These are phyloP conservation scores for Eimeria zaria DNA, from an alignment of 169 alveolate species.

Conservation along the genomic window DNA sequence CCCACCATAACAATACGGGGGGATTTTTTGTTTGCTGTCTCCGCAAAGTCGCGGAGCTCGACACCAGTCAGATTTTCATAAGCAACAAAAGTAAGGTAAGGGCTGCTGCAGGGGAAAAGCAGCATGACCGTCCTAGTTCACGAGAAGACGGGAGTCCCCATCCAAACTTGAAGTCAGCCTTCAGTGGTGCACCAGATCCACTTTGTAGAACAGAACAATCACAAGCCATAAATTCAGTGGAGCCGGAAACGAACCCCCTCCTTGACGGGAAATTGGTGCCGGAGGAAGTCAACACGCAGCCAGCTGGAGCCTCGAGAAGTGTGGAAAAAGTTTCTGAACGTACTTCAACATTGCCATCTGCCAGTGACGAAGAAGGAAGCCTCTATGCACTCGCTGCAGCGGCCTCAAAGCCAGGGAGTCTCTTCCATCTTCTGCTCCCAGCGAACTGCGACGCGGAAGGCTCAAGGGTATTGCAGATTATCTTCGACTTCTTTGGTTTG, in stretches of 20 bases:
- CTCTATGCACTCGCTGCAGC: constrained; percentile 62
- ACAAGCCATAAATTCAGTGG: constrained; percentile 4
- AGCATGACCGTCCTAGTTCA: not conserved
- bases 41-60: constrained; percentile 68
- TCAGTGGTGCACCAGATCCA: not conserved
- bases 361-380: constrained; percentile 42
- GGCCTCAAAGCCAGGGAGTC: constrained; percentile 78
- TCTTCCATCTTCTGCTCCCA: constrained; percentile 71
- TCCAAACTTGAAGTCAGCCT: not conserved
- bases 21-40: constrained; percentile 95
- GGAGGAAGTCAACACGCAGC: not conserved
- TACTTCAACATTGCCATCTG: not conserved
- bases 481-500: constrained; percentile 71
- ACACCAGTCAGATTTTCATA: constrained; percentile 41
- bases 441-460: constrained; percentile 71
- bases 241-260: constrained; percentile 49
- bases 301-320: not conserved
- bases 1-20: constrained; percentile 97
- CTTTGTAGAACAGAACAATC: not conserved
- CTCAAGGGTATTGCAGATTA: constrained; percentile 2
- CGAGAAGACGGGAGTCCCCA: not conserved
- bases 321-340: not conserved
- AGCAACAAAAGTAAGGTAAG: constrained; percentile 61
- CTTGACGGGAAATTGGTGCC: constrained; percentile 21
- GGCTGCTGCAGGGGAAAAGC: constrained; percentile 55